Conservation (phyloP, 441 rosid genomes). For the Syzygium syzygioides region DNA sequence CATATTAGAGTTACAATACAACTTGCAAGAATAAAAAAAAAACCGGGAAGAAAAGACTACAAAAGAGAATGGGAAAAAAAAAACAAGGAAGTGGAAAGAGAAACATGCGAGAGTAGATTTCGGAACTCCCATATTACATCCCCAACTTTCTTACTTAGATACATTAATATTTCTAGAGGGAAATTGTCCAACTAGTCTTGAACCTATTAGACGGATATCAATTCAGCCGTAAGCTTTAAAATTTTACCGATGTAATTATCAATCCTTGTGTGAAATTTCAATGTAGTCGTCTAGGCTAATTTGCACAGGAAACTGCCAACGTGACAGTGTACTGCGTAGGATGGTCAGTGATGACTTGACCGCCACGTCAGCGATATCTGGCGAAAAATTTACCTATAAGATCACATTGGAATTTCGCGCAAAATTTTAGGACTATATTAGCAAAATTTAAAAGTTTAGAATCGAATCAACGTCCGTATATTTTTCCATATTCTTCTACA, state of each 20-base stretch:
- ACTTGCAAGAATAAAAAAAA: background rate
- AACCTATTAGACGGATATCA: too few relatives aligned
- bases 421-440: background rate
- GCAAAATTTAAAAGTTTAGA: background rate
- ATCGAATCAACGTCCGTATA: background rate
- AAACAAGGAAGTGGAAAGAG: background rate
- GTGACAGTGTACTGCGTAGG: background rate
- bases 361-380: rapidly evolving
- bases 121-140: background rate
- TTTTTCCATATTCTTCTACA: background rate
- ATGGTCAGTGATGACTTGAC: rapidly evolving
- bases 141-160: rapidly evolving
- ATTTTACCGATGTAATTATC: background rate
- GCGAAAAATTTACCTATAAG: rapidly evolving
- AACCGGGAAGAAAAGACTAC: background rate
- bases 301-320: rapidly evolving
- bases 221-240: too few relatives aligned
- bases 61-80: background rate
- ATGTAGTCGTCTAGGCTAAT: rapidly evolving
- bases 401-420: rapidly evolving
- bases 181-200: too few relatives aligned
- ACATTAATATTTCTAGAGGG: too few relatives aligned
- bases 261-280: background rate
- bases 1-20: background rate
- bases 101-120: background rate